A percentile compares a stretch with the other conserved stretches of the same genome.
phyloP scores from a whole-genome alignment of 2,329 filamentous ascomycete genomes.

The Hypocreales sp. region DNA sequence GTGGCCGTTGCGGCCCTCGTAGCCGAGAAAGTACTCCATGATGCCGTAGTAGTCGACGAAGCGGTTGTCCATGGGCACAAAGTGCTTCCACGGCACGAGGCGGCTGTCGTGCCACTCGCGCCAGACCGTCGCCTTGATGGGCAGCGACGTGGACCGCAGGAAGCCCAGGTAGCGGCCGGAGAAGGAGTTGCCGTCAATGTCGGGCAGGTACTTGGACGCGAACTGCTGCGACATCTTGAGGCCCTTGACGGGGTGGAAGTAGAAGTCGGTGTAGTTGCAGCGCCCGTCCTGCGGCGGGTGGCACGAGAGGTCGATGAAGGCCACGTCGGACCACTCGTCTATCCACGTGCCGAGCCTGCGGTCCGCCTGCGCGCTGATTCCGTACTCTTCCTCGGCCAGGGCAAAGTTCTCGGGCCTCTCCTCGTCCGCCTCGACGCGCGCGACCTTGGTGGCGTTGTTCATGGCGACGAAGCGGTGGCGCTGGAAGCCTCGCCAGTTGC shows the following conservation, averaged over 20 bases:
- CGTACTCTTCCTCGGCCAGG: conserved; percentile 31
- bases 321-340: conserved; percentile 29
- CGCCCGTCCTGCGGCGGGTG: conserved; percentile 17
- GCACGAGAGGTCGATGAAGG: conserved; percentile 40
- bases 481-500: conserved; percentile 59
- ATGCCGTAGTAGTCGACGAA: conserved; percentile 59
- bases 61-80: conserved; percentile 63
- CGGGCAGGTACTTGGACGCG: conserved; percentile 52
- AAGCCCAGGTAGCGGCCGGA: conserved; percentile 56
- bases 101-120: conserved; percentile 69
- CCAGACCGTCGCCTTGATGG: conserved; percentile 66
- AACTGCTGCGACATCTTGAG: conserved; percentile 37
- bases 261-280: conserved; percentile 33
- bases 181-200: conserved; percentile 63
- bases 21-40: conserved; percentile 59
- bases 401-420: conserved; percentile 35
- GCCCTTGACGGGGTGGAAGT: conserved; percentile 24
- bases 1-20: conserved; percentile 26
- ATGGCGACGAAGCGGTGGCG: conserved; percentile 61
- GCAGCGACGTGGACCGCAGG: conserved; percentile 51
- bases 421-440: conserved; percentile 26
- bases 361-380: conserved; percentile 27
- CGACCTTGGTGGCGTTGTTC: conserved; percentile 49
- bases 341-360: conserved; percentile 34
- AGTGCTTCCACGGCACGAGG: conserved; percentile 64